Base-by-base conservation (phyloP, 2,329 filamentous ascomycete genomes). In the Ophiostoma sp. region DNA sequence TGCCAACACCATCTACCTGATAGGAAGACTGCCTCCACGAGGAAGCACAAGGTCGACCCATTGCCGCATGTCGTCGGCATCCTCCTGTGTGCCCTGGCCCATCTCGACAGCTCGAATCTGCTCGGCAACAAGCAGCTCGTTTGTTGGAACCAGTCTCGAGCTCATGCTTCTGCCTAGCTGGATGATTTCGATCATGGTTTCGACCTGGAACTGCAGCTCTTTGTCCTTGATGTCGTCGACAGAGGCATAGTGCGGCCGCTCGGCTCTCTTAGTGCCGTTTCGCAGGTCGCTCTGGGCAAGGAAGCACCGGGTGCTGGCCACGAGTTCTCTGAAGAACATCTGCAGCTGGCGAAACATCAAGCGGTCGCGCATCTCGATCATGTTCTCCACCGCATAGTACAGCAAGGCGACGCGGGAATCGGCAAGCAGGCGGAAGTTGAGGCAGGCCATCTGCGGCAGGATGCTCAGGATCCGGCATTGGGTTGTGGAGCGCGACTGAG, bases 381-480 rank as follows among this genome's bases (percentile, higher is more conserved):
- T 86, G 69, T 75, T 77, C 36, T 86, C 76, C 8, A 82, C 81
- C 4, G 82, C 84, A 75, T 84, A 87, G 64, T 83, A 82, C 4
- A 87, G 77, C 4, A 87, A 27, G 27, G 5, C 0, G 83, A 78
- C 74, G 44, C 44, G 13, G 39, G 17, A 41, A 27, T 35, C 31
- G 13, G 67, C 57, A 13, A 77, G 78, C 15, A 86, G 72, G 31
- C 73, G 73, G 33, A 86, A 77, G 75, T 87, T 79, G 35, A 86
- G 76, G 1, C 79, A 78, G 0, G 83, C 80, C 1, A 87, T 80
- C 1, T 82, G 81, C 0, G 84, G 84, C 13, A 87, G 77, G 10
- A 87, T 72, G 4, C 84, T 80, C 1, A 87, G 78, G 8, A 87
- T 75, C 17, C 85, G 82, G 68, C 83, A 83, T 73, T 87, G 85